Evolutionary conservation across 768 basidiomycete genomes (phyloP).

Genomic region (Cystofilobasidium capitatum): DNA sequence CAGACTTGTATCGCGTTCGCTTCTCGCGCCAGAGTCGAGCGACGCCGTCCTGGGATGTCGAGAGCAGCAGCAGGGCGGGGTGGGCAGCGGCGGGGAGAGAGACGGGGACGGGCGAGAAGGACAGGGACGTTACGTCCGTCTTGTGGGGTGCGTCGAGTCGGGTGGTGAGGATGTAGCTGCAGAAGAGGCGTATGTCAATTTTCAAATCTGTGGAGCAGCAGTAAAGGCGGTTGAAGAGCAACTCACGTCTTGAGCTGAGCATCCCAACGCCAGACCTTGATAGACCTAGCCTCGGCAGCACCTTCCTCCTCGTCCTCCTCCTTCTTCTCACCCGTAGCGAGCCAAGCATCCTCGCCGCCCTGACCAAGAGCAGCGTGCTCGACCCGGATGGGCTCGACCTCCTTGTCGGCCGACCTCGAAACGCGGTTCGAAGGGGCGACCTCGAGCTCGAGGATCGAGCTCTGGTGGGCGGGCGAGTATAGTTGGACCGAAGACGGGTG

Average conservation of each 20-base stretch:
- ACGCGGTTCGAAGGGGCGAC: constrained; percentile 88
- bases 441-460: constrained; percentile 75
- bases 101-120: constrained; percentile 52
- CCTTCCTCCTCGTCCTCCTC: constrained; percentile 57
- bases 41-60: constrained; percentile 61
- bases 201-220: not conserved
- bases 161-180: constrained; percentile 56
- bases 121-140: constrained; percentile 52
- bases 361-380: constrained; percentile 54
- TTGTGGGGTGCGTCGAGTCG: constrained; percentile 77
- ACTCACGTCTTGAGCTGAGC: constrained; percentile 45
- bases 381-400: constrained; percentile 64
- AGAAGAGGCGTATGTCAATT: not conserved
- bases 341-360: constrained; percentile 55
- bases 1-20: constrained; percentile 22
- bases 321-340: constrained; percentile 79
- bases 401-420: constrained; percentile 62
- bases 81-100: constrained; percentile 9
- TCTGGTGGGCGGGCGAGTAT: constrained; percentile 63
- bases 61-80: constrained; percentile 49
- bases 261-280: constrained; percentile 89
- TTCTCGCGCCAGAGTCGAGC: constrained; percentile 33
- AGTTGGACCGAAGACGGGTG: constrained; percentile 93
- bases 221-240: constrained; percentile 31
- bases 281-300: constrained; percentile 52